Conservation (phyloP, 75 land plant species). For the Gnetum montanum region DNA sequence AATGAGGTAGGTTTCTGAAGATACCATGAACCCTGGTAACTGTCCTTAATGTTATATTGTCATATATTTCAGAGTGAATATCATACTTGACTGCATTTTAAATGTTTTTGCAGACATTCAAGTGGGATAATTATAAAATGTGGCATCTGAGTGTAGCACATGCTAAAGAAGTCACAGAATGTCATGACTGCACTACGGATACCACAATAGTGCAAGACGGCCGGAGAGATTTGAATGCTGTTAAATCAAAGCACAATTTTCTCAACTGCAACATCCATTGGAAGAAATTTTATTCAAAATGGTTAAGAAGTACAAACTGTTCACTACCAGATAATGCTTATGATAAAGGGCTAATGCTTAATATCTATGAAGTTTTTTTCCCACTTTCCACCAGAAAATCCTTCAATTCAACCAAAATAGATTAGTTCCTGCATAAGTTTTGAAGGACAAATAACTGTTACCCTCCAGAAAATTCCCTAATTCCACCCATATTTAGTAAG, state of each 20-base stretch:
- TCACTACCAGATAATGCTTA: conserved; percentile 42
- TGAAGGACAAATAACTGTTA: no score
- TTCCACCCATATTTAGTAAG: no score
- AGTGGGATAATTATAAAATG: conserved; percentile 60
- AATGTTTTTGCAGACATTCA: conserved; percentile 51
- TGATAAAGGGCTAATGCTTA: conserved; percentile 40
- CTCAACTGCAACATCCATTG: neutral
- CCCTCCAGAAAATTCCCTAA: no score
- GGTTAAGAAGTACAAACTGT: conserved; percentile 19
- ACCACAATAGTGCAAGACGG: neutral
- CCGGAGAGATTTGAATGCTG: conserved; percentile 8
- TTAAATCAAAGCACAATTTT: neutral
- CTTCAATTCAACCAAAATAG: conserved; percentile 26
- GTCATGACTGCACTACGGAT: conserved; percentile 29
- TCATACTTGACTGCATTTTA: neutral
- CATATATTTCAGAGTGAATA: conserved; percentile 1
- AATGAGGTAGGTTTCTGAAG: conserved; percentile 60
- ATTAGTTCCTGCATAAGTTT: no score
- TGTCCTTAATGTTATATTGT: neutral
- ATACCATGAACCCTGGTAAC: no score
- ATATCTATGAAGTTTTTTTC: conserved; percentile 33
- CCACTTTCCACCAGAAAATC: conserved; percentile 47
- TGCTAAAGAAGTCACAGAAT: conserved; percentile 43
- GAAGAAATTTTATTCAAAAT: conserved; percentile 32
- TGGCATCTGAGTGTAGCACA: conserved; percentile 43